Conservation (phyloP, 306 rosid species). For the Lotus japonicus region DNA sequence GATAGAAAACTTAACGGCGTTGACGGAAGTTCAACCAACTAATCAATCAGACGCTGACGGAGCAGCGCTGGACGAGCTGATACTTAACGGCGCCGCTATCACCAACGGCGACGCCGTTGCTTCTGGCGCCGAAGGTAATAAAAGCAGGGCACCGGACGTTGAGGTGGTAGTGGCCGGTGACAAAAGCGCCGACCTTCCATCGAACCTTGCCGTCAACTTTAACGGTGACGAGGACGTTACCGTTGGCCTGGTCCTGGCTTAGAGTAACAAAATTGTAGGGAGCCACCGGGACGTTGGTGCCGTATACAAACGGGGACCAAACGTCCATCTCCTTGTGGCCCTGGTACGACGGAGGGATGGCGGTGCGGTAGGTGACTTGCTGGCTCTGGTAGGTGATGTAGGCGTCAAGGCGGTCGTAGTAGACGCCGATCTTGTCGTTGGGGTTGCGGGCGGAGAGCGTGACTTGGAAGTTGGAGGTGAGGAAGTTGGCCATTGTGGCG, state of each 20-base stretch:
- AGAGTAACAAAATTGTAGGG: conserved; percentile 52
- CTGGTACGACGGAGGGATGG: conserved; percentile 76
- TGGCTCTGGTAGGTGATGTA: conserved; percentile 64
- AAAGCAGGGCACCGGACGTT: conserved; percentile 67
- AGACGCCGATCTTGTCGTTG: conserved; percentile 72
- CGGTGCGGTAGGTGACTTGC: conserved; percentile 62
- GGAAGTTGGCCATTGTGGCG: conserved; percentile 62
- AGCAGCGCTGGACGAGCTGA: conserved; percentile 71
- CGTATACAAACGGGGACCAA: conserved; percentile 89
- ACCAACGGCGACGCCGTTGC: conserved; percentile 41
- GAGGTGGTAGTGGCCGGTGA: conserved; percentile 50
- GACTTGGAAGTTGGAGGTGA: conserved; percentile 74
- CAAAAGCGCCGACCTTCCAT: conserved; percentile 75
- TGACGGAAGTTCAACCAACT: no score
- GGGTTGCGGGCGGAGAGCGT: conserved; percentile 80
- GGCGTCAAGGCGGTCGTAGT: conserved; percentile 71
- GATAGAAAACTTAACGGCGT: conserved; percentile 7
- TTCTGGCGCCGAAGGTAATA: conserved; percentile 49
- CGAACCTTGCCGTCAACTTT: conserved; percentile 68
- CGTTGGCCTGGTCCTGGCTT: conserved; percentile 51
- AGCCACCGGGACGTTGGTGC: conserved; percentile 68
- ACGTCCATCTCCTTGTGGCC: conserved; percentile 75
- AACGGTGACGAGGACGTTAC: conserved; percentile 45
- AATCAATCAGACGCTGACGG: conserved; percentile 45
- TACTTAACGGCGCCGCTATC: conserved; percentile 66